Evolutionary conservation across 2,329 filamentous ascomycete genomes (phyloP).

Genomic region (Microdochium paspali): DNA sequence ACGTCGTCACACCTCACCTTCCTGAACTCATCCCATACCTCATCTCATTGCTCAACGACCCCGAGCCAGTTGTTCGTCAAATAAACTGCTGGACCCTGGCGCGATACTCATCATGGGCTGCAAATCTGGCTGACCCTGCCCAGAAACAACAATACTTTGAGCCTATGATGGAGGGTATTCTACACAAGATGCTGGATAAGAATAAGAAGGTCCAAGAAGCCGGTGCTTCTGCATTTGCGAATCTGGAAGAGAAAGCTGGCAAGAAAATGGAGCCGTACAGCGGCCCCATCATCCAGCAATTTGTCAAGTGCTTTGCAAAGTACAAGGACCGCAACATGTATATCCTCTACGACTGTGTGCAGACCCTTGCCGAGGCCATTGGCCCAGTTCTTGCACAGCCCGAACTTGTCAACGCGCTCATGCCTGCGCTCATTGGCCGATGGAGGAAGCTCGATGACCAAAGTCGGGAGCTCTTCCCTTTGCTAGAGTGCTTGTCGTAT

Average conservation of each 20-base stretch:
- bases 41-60: constrained; percentile 73
- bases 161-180: constrained; percentile 93
- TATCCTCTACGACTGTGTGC: constrained; percentile 96
- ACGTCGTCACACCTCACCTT: constrained; percentile 80
- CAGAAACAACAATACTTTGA: constrained; percentile 76
- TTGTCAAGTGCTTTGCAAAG: constrained; percentile 80
- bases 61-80: constrained; percentile 83
- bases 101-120: constrained; percentile 87
- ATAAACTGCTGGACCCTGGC: constrained; percentile 98
- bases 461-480: constrained; percentile 85
- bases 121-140: constrained; percentile 55
- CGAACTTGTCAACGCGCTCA: constrained; percentile 73
- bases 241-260: constrained; percentile 87
- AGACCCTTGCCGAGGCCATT: constrained; percentile 89
- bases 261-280: constrained; percentile 76
- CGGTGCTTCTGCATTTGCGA: constrained; percentile 90
- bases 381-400: constrained; percentile 72
- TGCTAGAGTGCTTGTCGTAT: constrained; percentile 94
- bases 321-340: constrained; percentile 99
- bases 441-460: constrained; percentile 84
- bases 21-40: constrained; percentile 86
- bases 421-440: constrained; percentile 83
- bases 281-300: constrained; percentile 82
- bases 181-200: constrained; percentile 88
- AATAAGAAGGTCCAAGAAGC: constrained; percentile 99